Percentiles rank a stretch among this genome's conserved stretches.
Conservation (phyloP, 176 grass and related monocot species). For the Carex pumila region DNA sequence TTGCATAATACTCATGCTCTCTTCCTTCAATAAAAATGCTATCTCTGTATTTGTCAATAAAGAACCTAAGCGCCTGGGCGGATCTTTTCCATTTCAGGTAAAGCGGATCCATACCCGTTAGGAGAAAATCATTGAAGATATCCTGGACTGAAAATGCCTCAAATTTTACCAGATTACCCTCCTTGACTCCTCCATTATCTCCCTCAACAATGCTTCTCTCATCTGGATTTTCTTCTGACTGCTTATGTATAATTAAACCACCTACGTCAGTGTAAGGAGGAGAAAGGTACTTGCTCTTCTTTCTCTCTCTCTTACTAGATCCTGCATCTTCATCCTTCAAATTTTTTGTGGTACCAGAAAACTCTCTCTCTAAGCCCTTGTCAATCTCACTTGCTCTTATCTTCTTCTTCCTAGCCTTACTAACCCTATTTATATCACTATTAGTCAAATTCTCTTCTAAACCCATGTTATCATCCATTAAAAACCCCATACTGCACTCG, state of each 20-base stretch:
- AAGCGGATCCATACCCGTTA: slow-evolving; percentile 17
- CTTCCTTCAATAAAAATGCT: slow-evolving; percentile 12
- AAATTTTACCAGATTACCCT: neutral
- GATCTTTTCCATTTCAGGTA: slow-evolving; percentile 16
- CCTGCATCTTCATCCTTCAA: neutral
- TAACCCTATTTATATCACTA: neutral
- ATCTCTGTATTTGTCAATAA: slow-evolving; percentile 49
- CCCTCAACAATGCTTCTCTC: neutral
- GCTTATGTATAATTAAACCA: neutral
- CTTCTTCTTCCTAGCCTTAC: slow-evolving; percentile 7
- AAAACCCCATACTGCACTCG: neutral
- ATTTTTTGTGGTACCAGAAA: neutral
- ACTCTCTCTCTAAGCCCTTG: neutral
- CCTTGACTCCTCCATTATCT: neutral
- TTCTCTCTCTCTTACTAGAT: slow-evolving; percentile 44
- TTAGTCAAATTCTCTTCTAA: slow-evolving; percentile 19
- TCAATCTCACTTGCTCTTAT: neutral
- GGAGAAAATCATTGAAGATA: slow-evolving; percentile 25
- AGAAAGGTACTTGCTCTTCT: slow-evolving; percentile 87
- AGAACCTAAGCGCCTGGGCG: slow-evolving; percentile 8
- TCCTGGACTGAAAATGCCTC: neutral
- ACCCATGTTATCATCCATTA: neutral
- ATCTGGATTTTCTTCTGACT: neutral
- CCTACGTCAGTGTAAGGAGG: slow-evolving; percentile 47
- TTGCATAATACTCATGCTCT: slow-evolving; percentile 6